Percentiles rank a stretch among this genome's conserved stretches.
These are phyloP conservation scores for Kodamaea fukazawae DNA, from an alignment of 805 yeast genomes.

Conservation along the genomic window DNA sequence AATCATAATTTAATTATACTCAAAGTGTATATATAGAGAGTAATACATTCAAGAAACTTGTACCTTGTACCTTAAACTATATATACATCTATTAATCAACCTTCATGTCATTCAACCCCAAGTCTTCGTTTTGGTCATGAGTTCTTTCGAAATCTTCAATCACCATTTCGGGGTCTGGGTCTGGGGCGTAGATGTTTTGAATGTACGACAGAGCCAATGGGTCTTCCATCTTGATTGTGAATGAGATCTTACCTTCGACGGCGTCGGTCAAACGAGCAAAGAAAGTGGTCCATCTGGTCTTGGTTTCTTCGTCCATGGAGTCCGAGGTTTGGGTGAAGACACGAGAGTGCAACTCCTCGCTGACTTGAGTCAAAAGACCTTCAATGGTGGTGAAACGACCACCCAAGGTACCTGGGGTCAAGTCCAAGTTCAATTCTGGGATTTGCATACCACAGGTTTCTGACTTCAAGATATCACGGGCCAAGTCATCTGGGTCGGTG, in stretches of 20 bases:
- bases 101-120: slow-evolving; percentile 69
- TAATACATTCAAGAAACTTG: too few species aligned
- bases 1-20: too few species aligned
- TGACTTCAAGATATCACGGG: slow-evolving; percentile 90
- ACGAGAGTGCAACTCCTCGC: slow-evolving; percentile 81
- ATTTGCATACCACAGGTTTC: slow-evolving; percentile 85
- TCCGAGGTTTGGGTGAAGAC: slow-evolving; percentile 86
- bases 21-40: too few species aligned
- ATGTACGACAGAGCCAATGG: slow-evolving; percentile 94
- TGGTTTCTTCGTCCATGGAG: slow-evolving; percentile 79
- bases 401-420: slow-evolving; percentile 95
- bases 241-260: slow-evolving; percentile 72
- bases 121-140: slow-evolving; percentile 81
- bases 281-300: slow-evolving; percentile 78
- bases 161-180: slow-evolving; percentile 92
- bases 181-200: slow-evolving; percentile 99
- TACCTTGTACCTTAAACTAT: too few species aligned
- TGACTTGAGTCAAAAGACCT: slow-evolving; percentile 85
- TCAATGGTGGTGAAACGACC: slow-evolving; percentile 97
- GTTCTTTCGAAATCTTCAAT: slow-evolving; percentile 91
- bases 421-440: slow-evolving; percentile 87
- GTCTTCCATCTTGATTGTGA: slow-evolving; percentile 87
- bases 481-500: slow-evolving; percentile 87
- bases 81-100: slow-evolving; percentile 17
- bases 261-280: slow-evolving; percentile 75